These are phyloP conservation scores for Scytalidium lignicola DNA, from an alignment of 2,329 filamentous ascomycete genomes.

Conservation along the genomic window DNA sequence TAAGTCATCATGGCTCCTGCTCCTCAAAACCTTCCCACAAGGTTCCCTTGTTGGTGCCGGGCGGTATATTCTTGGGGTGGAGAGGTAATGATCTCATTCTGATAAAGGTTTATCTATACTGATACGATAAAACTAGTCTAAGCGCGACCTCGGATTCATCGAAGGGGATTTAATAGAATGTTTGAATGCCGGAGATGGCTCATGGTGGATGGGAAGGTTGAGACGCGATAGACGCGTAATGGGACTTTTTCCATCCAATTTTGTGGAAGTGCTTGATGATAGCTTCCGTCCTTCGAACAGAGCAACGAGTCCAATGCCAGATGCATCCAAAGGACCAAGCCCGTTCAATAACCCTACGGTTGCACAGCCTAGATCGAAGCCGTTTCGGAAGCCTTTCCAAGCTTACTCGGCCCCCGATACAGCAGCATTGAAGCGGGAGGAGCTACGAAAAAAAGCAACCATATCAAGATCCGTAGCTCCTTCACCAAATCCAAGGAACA, in stretches of 20 bases:
- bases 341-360: conserved; percentile 25
- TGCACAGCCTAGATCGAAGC: conserved; percentile 43
- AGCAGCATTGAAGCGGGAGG: conserved; percentile 49
- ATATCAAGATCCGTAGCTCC: conserved; percentile 17
- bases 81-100: conserved; percentile 45
- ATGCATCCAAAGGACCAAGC: conserved; percentile 26
- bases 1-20: conserved; percentile 43
- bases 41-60: conserved; percentile 87
- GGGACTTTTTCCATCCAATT: conserved; percentile 94
- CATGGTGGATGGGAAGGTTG: conserved; percentile 95
- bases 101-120: conserved; percentile 6
- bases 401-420: conserved; percentile 62
- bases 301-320: conserved; percentile 46
- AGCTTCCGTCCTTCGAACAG: conserved; percentile 72
- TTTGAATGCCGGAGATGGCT: conserved; percentile 93
- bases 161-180: conserved; percentile 98
- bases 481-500: conserved; percentile 19
- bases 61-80: conserved; percentile 92
- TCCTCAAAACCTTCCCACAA: conserved; percentile 61
- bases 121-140: conserved; percentile 50
- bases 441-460: conserved; percentile 24
- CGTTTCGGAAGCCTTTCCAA: conserved; percentile 62
- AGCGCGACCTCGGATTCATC: conserved; percentile 92
- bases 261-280: conserved; percentile 83
- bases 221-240: conserved; percentile 86